phyloP scores from a whole-genome alignment of 2,329 filamentous ascomycete species.

The Colletotrichum sp. region DNA sequence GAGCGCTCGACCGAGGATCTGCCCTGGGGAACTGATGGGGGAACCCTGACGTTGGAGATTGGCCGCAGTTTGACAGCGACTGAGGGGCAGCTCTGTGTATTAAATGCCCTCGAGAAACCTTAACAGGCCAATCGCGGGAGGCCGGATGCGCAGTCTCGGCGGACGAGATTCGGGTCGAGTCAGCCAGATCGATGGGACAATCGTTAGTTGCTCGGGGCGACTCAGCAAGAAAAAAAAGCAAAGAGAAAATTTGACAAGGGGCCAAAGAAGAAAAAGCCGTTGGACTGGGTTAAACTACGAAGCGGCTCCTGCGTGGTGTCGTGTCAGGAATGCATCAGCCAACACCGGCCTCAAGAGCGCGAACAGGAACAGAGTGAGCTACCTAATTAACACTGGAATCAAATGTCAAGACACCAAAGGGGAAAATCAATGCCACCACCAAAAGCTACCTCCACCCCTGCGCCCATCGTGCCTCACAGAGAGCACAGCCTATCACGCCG shows the following conservation, averaged over 20 bases:
- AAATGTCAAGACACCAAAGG: background rate
- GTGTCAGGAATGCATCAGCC: background rate
- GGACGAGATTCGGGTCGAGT: background rate
- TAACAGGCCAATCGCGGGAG: background rate
- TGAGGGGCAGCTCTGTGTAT: background rate
- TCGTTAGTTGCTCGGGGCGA: background rate
- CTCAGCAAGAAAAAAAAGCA: background rate
- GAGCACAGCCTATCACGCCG: background rate
- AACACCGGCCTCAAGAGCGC: background rate
- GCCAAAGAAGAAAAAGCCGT: background rate
- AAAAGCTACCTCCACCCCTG: background rate
- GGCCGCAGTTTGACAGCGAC: background rate
- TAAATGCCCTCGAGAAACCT: background rate
- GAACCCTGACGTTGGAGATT: background rate
- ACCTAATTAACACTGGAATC: background rate
- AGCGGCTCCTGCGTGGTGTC: background rate
- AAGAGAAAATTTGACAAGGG: background rate
- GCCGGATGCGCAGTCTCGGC: background rate
- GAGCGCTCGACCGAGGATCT: background rate
- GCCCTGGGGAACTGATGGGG: background rate
- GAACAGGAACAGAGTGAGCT: background rate
- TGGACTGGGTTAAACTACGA: background rate
- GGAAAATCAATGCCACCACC: background rate
- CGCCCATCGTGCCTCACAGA: background rate
- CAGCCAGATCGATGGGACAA: background rate